Conservation (phyloP, 2,329 filamentous ascomycete species). For the Fusarium illudens region DNA sequence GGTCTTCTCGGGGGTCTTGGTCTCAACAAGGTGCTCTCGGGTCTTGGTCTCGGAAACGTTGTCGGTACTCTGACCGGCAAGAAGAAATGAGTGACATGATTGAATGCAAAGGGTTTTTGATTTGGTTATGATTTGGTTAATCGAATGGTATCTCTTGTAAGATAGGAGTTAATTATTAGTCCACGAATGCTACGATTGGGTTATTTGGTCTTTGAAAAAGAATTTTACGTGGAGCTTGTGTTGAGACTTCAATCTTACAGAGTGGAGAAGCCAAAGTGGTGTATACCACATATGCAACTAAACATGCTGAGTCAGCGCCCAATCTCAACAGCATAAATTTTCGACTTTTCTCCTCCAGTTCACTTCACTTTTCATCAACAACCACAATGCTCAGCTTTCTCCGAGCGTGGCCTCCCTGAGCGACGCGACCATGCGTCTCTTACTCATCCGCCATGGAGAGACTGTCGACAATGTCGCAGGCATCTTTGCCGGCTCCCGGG, state of each 20-base stretch:
- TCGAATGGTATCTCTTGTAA: conserved; percentile 15
- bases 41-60: conserved; percentile 70
- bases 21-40: conserved; percentile 76
- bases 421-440: conserved; percentile 57
- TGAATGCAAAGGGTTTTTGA: neutral
- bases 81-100: conserved; percentile 27
- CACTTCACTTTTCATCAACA: conserved; percentile 3
- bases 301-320: conserved; percentile 19
- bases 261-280: neutral
- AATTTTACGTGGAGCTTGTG: too few species aligned
- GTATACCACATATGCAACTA: conserved; percentile 6
- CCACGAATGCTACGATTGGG: conserved; percentile 15
- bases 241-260: too few species aligned
- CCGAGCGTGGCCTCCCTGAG: conserved; percentile 30
- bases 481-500: conserved; percentile 79
- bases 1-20: conserved; percentile 80
- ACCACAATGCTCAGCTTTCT: conserved; percentile 35
- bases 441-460: conserved; percentile 87
- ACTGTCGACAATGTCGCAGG: conserved; percentile 88
- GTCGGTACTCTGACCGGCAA: conserved; percentile 54
- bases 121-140: conserved; percentile 5
- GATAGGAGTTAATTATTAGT: conserved; percentile 19
- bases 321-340: conserved; percentile 26
- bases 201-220: neutral
- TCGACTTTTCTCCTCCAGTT: conserved; percentile 25